Base-by-base conservation (phyloP, 2,329 filamentous ascomycete species). In the Dothistroma pini region DNA sequence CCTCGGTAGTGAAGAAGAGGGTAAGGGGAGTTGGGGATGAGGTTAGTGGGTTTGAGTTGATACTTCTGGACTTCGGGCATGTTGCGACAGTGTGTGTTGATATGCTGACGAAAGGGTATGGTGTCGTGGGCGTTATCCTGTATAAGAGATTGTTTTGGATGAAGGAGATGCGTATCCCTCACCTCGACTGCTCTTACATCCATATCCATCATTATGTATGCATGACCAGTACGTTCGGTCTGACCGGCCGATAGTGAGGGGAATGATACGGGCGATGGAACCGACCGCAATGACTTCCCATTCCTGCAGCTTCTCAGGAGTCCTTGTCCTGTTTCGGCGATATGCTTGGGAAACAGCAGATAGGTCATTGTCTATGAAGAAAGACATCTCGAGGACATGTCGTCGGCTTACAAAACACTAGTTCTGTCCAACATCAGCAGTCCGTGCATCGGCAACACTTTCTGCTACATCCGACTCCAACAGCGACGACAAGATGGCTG, bases 1-100 rank as follows among this genome's bases (percentile, higher is more conserved):
- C 75, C 74, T 1, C 76, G 78, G 66, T 85, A 85, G 71, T 84
- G 82, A 4, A 86, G 74, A 0, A 86, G 71, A 1, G 82, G 81
- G 8, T 78, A 74, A 57, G 76, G 82, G 54, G 78, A 85, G 69
- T 83, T 83, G 21, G 81, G 81, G 12, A 83, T 75, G 6, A 81
- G 75, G 3, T 70, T 60, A 11, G 80, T 81, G 1, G 80, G 78
- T 0, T 71, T 71, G 4, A 83, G 75, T 44, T 75, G 66, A 55
- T 80, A 78, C 50, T 70, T 71, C 9, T 69, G 63, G 56, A 68
- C 57, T 62, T 16, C 14, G 41, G 41, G 41, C 41, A 44, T 44
- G 4, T 16, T 44, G 41, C 8, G 41, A 29, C 25, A 29, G 25
- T 29, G 2, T 29, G 25, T 29, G 41, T 19, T 44, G 41, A 19